phyloP scores from a whole-genome alignment of 2,329 filamentous ascomycete species.

The Penicillium sp. region DNA sequence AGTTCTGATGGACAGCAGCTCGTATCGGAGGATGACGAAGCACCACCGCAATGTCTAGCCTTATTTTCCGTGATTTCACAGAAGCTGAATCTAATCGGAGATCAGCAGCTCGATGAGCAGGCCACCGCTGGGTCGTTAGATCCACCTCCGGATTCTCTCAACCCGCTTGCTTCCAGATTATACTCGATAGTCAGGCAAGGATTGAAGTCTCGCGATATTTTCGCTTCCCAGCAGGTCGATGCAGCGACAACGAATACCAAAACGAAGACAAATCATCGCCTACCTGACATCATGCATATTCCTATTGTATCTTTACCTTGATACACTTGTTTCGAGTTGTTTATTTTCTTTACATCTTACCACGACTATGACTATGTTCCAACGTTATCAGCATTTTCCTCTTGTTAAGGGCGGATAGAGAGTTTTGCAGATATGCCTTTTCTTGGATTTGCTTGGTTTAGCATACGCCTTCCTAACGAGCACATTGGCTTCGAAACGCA shows the following conservation, averaged over 20 bases:
- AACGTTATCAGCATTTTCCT: not conserved
- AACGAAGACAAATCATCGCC: conserved; percentile 3
- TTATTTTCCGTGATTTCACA: conserved; percentile 26
- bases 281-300: conserved; percentile 18
- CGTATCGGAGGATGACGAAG: conserved; percentile 23
- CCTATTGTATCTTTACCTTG: conserved; percentile 22
- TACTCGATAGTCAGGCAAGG: conserved; percentile 18
- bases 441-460: not conserved
- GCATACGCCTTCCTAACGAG: not conserved
- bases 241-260: not conserved
- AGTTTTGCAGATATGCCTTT: not conserved
- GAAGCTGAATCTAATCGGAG: conserved; percentile 17
- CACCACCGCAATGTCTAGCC: conserved; percentile 18
- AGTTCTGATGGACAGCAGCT: conserved; percentile 24
- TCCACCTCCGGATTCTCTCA: conserved; percentile 13
- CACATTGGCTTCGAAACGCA: not conserved
- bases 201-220: conserved; percentile 19
- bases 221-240: conserved; percentile 4
- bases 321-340: not conserved
- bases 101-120: conserved; percentile 21
- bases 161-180: conserved; percentile 20
- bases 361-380: not conserved
- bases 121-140: conserved; percentile 5
- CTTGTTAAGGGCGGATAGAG: not conserved
- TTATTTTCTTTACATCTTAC: not conserved